Percentiles rank a stretch among this genome's conserved stretches.
These are phyloP conservation scores for Cucurbita ficifolia DNA, from an alignment of 306 rosid genomes.

Conservation along the genomic window DNA sequence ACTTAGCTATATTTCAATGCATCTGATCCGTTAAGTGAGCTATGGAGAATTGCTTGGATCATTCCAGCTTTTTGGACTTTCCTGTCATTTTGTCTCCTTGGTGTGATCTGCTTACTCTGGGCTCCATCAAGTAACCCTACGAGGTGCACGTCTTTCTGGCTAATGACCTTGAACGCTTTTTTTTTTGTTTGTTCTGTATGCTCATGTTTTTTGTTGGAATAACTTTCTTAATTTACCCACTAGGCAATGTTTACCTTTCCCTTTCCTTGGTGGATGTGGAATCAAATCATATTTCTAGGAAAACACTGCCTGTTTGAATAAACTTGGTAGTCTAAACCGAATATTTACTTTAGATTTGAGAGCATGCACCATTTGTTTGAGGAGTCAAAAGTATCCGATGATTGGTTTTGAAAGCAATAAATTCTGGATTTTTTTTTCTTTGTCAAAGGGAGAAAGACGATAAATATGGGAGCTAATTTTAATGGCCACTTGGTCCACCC, in stretches of 20 bases:
- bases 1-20: constrained; percentile 86
- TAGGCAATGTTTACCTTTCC: not conserved
- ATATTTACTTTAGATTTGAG: not conserved
- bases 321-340: not conserved
- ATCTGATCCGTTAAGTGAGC: constrained; percentile 76
- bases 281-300: not conserved
- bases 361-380: not conserved
- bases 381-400: not conserved
- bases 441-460: not conserved
- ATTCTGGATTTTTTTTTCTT: not conserved
- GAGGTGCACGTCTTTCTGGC: constrained; percentile 34
- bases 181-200: not conserved
- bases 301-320: not conserved
- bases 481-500: not conserved
- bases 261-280: not conserved
- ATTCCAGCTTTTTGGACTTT: constrained; percentile 83
- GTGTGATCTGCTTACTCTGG: constrained; percentile 73
- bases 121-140: constrained; percentile 90
- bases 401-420: not conserved
- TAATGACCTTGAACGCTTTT: not conserved
- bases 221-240: not conserved
- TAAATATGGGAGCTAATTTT: not conserved
- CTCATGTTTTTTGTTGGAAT: not conserved
- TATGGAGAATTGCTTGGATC: constrained; percentile 93
- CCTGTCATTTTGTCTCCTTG: constrained; percentile 61